A percentile compares a stretch with the other conserved stretches of the same genome.
Evolutionary conservation across 1,284 basidiomycete genomes (phyloP).

Genomic region (Boletus hoseneyae): DNA sequence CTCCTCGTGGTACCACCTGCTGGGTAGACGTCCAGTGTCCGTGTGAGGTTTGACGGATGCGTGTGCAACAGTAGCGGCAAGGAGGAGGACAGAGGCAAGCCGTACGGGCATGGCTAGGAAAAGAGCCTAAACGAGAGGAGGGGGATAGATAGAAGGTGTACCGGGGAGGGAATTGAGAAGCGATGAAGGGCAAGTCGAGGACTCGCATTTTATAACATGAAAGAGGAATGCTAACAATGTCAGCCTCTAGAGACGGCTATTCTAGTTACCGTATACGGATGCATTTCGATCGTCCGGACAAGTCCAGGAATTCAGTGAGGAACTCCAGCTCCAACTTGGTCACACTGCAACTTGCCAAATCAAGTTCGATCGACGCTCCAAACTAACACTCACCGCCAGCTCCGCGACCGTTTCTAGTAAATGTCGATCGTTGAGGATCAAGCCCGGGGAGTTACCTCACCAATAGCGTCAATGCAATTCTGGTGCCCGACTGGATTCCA

Average conservation of each 20-base stretch:
- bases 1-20: conserved; percentile 54
- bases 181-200: conserved; percentile 4
- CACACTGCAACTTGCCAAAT: conserved; percentile 12
- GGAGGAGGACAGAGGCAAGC: conserved; percentile 36
- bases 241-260: conserved; percentile 18
- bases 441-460: background rate
- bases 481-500: conserved; percentile 11
- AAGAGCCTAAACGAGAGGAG: conserved; percentile 23
- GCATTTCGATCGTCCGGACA: background rate
- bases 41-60: conserved; percentile 27
- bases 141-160: conserved; percentile 22
- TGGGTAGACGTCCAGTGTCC: conserved; percentile 36
- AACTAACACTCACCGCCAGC: conserved; percentile 15
- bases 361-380: conserved; percentile 23
- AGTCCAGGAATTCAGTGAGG: conserved; percentile 14
- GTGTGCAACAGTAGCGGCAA: conserved; percentile 35
- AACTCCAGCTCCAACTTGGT: conserved; percentile 1
- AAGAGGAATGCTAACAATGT: conserved; percentile 19
- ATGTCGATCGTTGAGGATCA: background rate
- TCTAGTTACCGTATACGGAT: conserved; percentile 13
- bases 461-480: background rate
- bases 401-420: background rate
- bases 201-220: conserved; percentile 28
- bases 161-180: conserved; percentile 4
- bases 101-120: conserved; percentile 25